Base-by-base conservation (phyloP, 192 early-diverging fungal genomes). In the Mortierella alpina region DNA sequence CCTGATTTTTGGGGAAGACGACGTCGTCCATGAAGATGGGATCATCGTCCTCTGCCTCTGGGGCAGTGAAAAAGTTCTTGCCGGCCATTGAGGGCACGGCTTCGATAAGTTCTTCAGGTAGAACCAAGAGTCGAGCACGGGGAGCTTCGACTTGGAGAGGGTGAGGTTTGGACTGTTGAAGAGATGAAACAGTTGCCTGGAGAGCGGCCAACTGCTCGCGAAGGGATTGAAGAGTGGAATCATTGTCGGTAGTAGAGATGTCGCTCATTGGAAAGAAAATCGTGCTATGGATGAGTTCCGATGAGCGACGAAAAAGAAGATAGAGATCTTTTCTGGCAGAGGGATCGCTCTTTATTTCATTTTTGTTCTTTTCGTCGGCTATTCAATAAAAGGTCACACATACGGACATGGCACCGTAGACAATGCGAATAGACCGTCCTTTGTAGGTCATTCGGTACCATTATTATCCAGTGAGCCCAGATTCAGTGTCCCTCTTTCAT, bases 251-350 rank as follows among this genome's bases (percentile, higher is more conserved):
- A 39, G 6, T 13, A 40, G 58, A 39, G n/a, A 1, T 59, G 39
- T 59, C 58, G 58, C 58, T 59, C 58, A 59, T 59, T 5, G 58
- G 58, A 31, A 31, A 42, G 0, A 2, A 0, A 11, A 23, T 42
- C 40, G 58, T 57, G 20, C 55, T 42, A 59, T 59, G 58, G 39
- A 59, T 59, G 58, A 22, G 58, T 59, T 41, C 22, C 58, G 31
- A 59, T 59, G 58, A 59, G 58, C 58, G 58, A 59, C 58, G 58
- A 59, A 59, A 2, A 57, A 57, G 55, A 57, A 57, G 55, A 31
- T 31, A 3, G 31, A 31, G 31, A 31, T 31, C 31, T 31, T 31
- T 31, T 31, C 31, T 31, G 31, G 31, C 31, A 31, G 31, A 3
- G 31, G 31, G 31, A 31, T 31, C 31, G 31, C 3, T 31, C 31